Percentiles rank a stretch among this genome's conserved stretches.
Evolutionary conservation across 2,329 filamentous ascomycete genomes (phyloP).

Genomic region (Laburnicola sp.): DNA sequence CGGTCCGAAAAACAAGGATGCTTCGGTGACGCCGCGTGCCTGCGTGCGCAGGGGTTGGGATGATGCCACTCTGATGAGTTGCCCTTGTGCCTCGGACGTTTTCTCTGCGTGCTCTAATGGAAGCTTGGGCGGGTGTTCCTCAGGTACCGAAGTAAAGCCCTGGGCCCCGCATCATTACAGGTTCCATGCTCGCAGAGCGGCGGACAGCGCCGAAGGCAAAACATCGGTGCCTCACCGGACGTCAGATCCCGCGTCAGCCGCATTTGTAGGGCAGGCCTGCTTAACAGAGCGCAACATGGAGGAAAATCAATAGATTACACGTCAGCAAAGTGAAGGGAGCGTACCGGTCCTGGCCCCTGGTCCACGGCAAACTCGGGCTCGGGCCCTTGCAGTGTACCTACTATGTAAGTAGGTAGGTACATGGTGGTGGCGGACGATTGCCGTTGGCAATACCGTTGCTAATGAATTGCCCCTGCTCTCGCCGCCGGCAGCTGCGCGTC

Average conservation of each 20-base stretch:
- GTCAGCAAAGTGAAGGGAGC: too few relatives aligned
- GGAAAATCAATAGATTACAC: too few relatives aligned
- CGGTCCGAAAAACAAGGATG: slow-evolving; percentile 14
- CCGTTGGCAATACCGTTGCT: background rate
- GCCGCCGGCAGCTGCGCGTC: background rate
- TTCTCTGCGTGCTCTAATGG: slow-evolving; percentile 1
- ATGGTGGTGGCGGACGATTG: background rate
- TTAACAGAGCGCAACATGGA: too few relatives aligned
- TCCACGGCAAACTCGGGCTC: too few relatives aligned
- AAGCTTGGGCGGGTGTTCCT: slow-evolving; percentile 7
- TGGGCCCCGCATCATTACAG: background rate
- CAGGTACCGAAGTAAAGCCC: slow-evolving; percentile 1
- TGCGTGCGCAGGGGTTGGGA: slow-evolving; percentile 27
- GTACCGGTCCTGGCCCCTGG: too few relatives aligned
- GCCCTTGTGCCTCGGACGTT: background rate
- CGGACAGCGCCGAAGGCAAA: background rate
- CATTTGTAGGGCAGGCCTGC: background rate
- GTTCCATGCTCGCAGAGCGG: background rate
- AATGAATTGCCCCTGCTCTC: background rate
- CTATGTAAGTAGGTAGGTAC: too few relatives aligned
- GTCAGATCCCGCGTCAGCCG: slow-evolving; percentile 8
- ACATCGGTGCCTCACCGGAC: background rate
- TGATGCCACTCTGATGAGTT: slow-evolving; percentile 2
- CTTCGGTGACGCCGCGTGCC: slow-evolving; percentile 35
- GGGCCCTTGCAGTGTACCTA: too few relatives aligned